Evolutionary conservation across 1,284 basidiomycete genomes (phyloP).

Genomic region (Ustilago bromivora): DNA sequence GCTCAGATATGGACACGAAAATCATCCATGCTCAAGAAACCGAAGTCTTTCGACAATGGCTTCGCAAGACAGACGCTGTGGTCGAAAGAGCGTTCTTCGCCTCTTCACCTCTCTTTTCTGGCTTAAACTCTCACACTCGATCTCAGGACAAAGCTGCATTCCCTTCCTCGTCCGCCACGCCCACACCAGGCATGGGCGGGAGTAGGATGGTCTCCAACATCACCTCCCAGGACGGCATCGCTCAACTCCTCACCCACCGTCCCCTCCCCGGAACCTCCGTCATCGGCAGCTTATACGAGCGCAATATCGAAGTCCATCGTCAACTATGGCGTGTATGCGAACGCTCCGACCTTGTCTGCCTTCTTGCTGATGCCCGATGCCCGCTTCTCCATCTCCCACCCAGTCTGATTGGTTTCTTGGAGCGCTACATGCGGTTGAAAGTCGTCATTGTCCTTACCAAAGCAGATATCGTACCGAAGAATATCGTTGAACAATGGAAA

Average conservation of each 20-base stretch:
- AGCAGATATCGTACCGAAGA: slow-evolving; percentile 50
- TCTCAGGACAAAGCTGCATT: slow-evolving; percentile 38
- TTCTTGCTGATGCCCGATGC: slow-evolving; percentile 87
- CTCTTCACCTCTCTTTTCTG: slow-evolving; percentile 45
- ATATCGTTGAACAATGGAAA: slow-evolving; percentile 50
- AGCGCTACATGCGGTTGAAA: slow-evolving; percentile 71
- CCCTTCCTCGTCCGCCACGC: slow-evolving; percentile 1
- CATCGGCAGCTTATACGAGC: slow-evolving; percentile 74
- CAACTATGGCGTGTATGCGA: slow-evolving; percentile 63
- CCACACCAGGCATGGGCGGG: slow-evolving; percentile 29
- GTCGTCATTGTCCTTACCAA: slow-evolving; percentile 70
- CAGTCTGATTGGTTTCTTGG: slow-evolving; percentile 72
- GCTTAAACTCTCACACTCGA: slow-evolving; percentile 35
- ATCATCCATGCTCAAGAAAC: slow-evolving; percentile 54
- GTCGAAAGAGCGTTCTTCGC: slow-evolving; percentile 54
- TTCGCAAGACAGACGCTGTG: slow-evolving; percentile 49
- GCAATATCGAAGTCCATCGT: slow-evolving; percentile 59
- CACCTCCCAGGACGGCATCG: slow-evolving; percentile 34
- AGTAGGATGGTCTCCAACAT: slow-evolving; percentile 42
- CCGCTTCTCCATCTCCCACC: slow-evolving; percentile 76
- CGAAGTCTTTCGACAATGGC: slow-evolving; percentile 57
- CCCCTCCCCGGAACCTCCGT: slow-evolving; percentile 72
- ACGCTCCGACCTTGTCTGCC: slow-evolving; percentile 82
- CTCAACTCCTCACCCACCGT: slow-evolving; percentile 25
- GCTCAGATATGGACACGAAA: slow-evolving; percentile 52